Base-by-base conservation (phyloP, 768 basidiomycete species). In the Candolleomyces aberdarensis region DNA sequence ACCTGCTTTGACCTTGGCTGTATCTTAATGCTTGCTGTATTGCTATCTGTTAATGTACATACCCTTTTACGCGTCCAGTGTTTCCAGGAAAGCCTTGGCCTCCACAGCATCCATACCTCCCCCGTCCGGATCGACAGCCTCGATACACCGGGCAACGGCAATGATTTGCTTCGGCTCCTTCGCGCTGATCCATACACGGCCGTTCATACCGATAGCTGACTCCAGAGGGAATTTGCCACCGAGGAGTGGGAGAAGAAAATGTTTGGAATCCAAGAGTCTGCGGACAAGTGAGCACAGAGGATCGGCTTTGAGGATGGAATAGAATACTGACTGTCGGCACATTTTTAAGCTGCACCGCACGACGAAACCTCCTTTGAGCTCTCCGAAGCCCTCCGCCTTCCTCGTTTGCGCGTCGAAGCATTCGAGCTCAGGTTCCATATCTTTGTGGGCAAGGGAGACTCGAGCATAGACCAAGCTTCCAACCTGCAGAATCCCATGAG, bases 361-460 rank as follows among this genome's bases (percentile, higher is more conserved):
- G 62, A 97, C 70, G 67, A 96, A 91, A 1, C 96, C 96, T 8
- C 88, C 91, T 64, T 92, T 94, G 41, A 99, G 81, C 65, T 96
- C 95, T 1, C 97, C 97, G 66, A 92, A 98, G 0, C 94, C 96
- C 62, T 93, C 92, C 1, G 94, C 78, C 74, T 97, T 98, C 64
- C 86, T 88, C 26, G 92, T 94, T 66, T 94, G 90, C 1, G 94
- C 92, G 69, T 98, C 93, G 67, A 97, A 93, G 71, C 97, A 99
- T 70, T 97, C 94, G 9, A 99, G 78, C 69, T 99, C 97, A 0
- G 97, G 96, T 58, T 99, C 97, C 92, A 98, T 96, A 72, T 98
- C 96, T 68, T 94, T 92, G 69, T 96, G 94, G 5, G 97, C 95
- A 20, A 96, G 78, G 14, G 94, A 94, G 32, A 99, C 88, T 26